Percentiles rank a stretch among this genome's conserved stretches.
Evolutionary conservation across 768 basidiomycete species (phyloP).

Genomic region (Suillus variegatus): DNA sequence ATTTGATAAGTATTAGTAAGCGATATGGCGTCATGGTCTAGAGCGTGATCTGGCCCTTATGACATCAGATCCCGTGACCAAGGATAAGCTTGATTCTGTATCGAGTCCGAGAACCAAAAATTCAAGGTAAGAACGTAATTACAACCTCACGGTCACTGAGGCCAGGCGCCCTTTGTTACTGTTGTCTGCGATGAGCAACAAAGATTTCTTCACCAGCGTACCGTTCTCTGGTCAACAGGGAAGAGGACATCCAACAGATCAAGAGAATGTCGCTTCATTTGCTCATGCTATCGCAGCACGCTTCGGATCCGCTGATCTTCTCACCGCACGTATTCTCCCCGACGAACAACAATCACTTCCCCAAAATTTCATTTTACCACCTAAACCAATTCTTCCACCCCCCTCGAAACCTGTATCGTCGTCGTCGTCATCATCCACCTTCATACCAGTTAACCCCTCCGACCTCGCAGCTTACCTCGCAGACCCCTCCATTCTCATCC

Average conservation of each 20-base stretch:
- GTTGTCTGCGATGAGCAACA: constrained; percentile 1
- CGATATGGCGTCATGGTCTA: not conserved
- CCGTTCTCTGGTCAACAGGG: constrained; percentile 15
- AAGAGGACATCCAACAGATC: constrained; percentile 7
- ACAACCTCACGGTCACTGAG: not conserved
- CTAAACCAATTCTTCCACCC: constrained; percentile 27
- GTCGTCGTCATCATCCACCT: constrained; percentile 23
- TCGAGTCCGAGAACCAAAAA: not conserved
- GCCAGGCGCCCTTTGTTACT: not conserved
- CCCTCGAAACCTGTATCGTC: constrained; percentile 15
- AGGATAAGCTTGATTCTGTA: not conserved
- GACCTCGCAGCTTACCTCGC: constrained; percentile 33
- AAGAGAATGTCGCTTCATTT: constrained; percentile 43
- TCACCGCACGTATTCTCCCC: constrained; percentile 39
- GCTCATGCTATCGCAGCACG: constrained; percentile 55
- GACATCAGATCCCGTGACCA: not conserved
- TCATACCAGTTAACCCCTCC: constrained; percentile 29
- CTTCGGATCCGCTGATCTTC: constrained; percentile 39
- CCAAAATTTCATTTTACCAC: not conserved
- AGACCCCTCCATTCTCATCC: constrained; percentile 54
- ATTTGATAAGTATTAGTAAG: too few species aligned
- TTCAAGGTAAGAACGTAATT: not conserved
- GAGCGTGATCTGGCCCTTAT: not conserved
- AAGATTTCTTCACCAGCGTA: constrained; percentile 46
- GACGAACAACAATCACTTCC: constrained; percentile 17